These are phyloP conservation scores for Aspergillus candidus DNA, from an alignment of 2,329 filamentous ascomycete species.

Conservation along the genomic window DNA sequence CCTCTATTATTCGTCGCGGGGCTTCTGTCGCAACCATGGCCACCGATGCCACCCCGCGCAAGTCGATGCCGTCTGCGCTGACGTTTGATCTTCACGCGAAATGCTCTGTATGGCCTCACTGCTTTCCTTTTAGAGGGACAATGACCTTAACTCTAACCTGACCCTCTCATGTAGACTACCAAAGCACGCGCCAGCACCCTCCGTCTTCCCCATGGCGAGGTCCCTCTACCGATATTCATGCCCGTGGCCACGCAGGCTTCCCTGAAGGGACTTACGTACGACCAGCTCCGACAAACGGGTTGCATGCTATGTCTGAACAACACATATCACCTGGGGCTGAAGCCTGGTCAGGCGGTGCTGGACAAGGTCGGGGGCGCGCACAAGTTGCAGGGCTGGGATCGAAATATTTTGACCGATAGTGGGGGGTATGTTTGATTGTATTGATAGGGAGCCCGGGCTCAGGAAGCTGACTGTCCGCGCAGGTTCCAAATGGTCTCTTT, in stretches of 20 bases:
- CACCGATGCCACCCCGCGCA: conserved; percentile 20
- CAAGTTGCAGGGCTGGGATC: conserved; percentile 87
- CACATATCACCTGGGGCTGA: conserved; percentile 92
- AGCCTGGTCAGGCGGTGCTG: conserved; percentile 84
- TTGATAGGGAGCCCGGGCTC: neutral
- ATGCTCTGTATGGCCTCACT: conserved; percentile 62
- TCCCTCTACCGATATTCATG: conserved; percentile 94
- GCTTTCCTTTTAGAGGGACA: too few relatives aligned
- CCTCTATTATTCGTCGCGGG: conserved; percentile 7
- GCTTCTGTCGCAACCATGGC: conserved; percentile 24
- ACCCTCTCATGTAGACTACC: conserved; percentile 60
- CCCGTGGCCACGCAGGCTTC: conserved; percentile 96
- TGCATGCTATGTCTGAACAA: conserved; percentile 95
- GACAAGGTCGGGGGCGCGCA: conserved; percentile 88
- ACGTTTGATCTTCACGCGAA: conserved; percentile 70
- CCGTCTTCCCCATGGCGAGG: conserved; percentile 82
- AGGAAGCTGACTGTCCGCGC: conserved; percentile 19
- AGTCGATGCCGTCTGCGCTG: conserved; percentile 54
- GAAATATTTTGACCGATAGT: conserved; percentile 80
- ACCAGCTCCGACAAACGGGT: conserved; percentile 81
- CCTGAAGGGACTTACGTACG: conserved; percentile 86
- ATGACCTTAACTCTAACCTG: conserved; percentile 1
- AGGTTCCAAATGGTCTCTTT: conserved; percentile 99
- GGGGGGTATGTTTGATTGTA: conserved; percentile 38
- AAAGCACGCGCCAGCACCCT: conserved; percentile 86